Evolutionary conservation across 371 early-diverging fungal genomes (phyloP).

Genomic region (Mycotypha africana): DNA sequence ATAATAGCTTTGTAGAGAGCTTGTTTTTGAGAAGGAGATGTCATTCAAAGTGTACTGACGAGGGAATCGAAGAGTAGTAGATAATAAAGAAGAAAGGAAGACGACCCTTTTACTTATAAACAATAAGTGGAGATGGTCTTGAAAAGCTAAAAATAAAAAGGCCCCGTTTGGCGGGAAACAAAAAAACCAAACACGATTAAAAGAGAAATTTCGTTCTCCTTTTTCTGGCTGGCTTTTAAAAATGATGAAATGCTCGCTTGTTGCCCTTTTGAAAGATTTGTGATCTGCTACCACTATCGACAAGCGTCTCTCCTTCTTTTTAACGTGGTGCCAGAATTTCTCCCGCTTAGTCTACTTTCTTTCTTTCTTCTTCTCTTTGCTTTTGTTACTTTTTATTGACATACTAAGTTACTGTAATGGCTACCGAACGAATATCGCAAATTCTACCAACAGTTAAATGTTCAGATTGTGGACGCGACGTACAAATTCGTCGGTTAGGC

Average conservation of each 20-base stretch:
- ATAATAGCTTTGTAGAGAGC: conserved; percentile 93
- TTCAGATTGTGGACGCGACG: conserved; percentile 58
- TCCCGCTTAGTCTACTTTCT: neutral
- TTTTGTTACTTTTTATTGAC: no score
- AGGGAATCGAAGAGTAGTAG: no score
- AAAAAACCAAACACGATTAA: neutral
- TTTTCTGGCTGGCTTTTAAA: neutral
- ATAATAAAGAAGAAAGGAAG: no score
- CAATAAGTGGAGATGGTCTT: neutral
- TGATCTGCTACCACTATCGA: no score
- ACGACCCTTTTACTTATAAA: no score
- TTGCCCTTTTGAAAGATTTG: no score
- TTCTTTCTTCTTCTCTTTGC: neutral
- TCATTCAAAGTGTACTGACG: no score
- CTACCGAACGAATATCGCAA: conserved; percentile 52
- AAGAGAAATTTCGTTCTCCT: conserved; percentile 4
- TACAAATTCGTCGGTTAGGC: conserved; percentile 51
- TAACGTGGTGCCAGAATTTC: no score
- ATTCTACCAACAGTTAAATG: conserved; percentile 57
- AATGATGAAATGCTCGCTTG: no score
- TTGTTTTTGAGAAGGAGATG: no score
- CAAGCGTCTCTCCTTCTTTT: no score
- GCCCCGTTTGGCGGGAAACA: neutral
- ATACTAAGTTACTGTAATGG: conserved; percentile 11
- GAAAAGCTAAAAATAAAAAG: neutral